These are phyloP conservation scores for Fraxinus ornus DNA, from an alignment of 305 asterid genomes.

Conservation along the genomic window DNA sequence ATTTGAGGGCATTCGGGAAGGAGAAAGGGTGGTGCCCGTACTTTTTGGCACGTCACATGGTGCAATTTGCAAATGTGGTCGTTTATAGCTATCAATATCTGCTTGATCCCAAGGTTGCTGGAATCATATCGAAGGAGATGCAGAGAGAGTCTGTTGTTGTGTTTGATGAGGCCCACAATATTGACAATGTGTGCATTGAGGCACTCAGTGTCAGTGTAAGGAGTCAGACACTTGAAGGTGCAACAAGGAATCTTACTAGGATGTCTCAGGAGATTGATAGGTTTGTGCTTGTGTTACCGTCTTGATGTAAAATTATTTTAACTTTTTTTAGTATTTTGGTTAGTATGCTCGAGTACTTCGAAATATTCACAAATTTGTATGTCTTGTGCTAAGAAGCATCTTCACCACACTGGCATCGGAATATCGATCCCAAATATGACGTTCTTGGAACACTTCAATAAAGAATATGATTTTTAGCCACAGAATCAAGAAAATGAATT, in stretches of 20 bases:
- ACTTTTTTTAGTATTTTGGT: background rate
- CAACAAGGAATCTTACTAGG: constrained; percentile 78
- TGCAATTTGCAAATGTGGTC: constrained; percentile 92
- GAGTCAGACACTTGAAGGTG: constrained; percentile 96
- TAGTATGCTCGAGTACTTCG: constrained; percentile 7
- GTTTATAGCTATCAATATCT: constrained; percentile 95
- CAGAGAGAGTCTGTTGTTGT: constrained; percentile 95
- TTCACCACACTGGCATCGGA: background rate
- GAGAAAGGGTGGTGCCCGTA: constrained; percentile 96
- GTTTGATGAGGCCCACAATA: constrained; percentile 98
- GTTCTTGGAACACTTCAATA: background rate
- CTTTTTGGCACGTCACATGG: constrained; percentile 92
- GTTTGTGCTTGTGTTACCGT: constrained; percentile 37
- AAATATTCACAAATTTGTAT: background rate
- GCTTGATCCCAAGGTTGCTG: constrained; percentile 98
- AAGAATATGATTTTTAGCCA: background rate
- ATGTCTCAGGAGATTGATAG: constrained; percentile 94
- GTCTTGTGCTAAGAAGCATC: background rate
- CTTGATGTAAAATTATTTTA: background rate
- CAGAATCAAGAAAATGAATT: background rate
- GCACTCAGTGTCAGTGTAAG: constrained; percentile 96
- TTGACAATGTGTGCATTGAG: constrained; percentile 96
- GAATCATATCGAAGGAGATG: constrained; percentile 97
- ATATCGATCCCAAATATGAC: background rate
- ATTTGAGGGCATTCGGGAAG: constrained; percentile 77